phyloP scores from a whole-genome alignment of 306 rosid species.

The Spatholobus suberectus region DNA sequence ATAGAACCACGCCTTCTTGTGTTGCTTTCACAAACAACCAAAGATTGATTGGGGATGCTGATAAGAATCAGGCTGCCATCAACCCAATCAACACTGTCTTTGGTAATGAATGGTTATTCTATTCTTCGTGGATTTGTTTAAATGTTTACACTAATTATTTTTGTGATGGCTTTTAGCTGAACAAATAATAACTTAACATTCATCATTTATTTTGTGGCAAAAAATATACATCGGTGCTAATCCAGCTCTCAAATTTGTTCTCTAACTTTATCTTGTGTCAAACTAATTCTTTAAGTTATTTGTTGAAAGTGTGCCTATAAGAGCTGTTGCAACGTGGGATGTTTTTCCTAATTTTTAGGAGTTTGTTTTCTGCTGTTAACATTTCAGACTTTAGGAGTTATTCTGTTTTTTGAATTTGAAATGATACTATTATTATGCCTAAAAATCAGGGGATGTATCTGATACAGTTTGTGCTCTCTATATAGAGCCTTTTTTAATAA shows the following conservation, averaged over 20 bases:
- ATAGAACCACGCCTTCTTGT: not conserved
- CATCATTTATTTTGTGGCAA: not conserved
- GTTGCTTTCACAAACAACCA: conserved; percentile 19
- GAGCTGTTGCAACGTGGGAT: no score
- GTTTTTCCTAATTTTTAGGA: no score
- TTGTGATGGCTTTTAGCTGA: not conserved
- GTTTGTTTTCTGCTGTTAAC: no score
- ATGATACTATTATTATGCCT: no score
- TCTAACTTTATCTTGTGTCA: no score
- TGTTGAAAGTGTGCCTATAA: no score
- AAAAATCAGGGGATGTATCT: no score
- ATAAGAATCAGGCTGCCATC: conserved; percentile 14
- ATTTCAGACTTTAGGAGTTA: no score
- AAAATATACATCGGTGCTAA: not conserved
- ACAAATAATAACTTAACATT: not conserved
- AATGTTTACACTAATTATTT: not conserved
- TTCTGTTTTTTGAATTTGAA: no score
- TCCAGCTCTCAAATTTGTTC: not conserved
- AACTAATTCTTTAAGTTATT: no score
- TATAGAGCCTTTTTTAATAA: no score
- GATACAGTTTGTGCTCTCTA: no score
- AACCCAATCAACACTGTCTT: conserved; percentile 34
- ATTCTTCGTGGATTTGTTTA: not conserved
- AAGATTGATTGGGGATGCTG: conserved; percentile 28
- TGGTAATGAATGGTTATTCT: not conserved